Conservation (phyloP, 345 rosid species). For the Eucalyptus rudis region DNA sequence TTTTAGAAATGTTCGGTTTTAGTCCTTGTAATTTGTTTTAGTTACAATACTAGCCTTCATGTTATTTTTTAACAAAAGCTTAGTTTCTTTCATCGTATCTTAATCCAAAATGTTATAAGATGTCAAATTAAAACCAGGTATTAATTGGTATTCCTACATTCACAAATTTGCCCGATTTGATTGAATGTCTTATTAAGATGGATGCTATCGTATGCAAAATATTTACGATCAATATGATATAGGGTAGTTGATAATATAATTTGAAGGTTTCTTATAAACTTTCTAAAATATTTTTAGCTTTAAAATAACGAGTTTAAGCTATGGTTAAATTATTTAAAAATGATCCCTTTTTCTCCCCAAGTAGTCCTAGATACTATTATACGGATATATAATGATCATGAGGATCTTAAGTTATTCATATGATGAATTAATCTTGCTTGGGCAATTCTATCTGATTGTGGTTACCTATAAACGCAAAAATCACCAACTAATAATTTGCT, state of each 20-base stretch:
- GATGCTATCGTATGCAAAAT: background rate
- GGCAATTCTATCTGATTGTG: background rate
- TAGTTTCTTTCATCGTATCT: background rate
- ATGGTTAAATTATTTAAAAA: background rate
- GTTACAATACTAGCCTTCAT: background rate
- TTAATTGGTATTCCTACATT: background rate
- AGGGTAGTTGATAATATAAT: background rate
- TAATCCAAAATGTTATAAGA: background rate
- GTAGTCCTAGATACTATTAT: background rate
- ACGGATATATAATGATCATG: background rate
- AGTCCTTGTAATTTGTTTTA: background rate
- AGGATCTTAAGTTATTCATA: background rate
- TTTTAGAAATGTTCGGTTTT: background rate
- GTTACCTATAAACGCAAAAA: background rate
- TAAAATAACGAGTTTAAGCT: background rate
- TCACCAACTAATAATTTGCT: background rate
- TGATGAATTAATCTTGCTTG: background rate
- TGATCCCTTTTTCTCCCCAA: background rate
- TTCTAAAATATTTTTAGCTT: background rate
- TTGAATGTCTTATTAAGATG: background rate
- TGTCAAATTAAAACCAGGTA: background rate
- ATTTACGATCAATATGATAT: background rate
- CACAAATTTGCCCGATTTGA: background rate
- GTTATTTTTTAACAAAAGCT: background rate
- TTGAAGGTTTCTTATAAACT: background rate